Conservation (phyloP, 176 grass and related monocot species). For the Triticum aestivum region IWGSC_CS_RefSeq_v2.1 NC_057796.1:426221829-426222328, state of each 20-base stretch:
- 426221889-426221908: no score
- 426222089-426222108: background rate
- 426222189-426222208: background rate
- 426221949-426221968: no score
- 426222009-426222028: background rate
- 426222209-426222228: background rate
- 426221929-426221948: no score
- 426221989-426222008: background rate
- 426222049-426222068: background rate
- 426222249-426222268: background rate
- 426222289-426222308: no score
- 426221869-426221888: no score
- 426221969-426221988: background rate
- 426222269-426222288: background rate
- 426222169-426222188: background rate
- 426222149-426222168: slow-evolving; percentile 11
- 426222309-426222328: no score
- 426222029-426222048: background rate
- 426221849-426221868: background rate
- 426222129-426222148: background rate
- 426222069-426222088: slow-evolving; percentile 8
- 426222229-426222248: background rate
- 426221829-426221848: background rate
- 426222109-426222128: background rate
- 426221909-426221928: no score